Base-by-base conservation (phyloP, 75 land plant genomes). In the Selaginella tamariscina region DNA sequence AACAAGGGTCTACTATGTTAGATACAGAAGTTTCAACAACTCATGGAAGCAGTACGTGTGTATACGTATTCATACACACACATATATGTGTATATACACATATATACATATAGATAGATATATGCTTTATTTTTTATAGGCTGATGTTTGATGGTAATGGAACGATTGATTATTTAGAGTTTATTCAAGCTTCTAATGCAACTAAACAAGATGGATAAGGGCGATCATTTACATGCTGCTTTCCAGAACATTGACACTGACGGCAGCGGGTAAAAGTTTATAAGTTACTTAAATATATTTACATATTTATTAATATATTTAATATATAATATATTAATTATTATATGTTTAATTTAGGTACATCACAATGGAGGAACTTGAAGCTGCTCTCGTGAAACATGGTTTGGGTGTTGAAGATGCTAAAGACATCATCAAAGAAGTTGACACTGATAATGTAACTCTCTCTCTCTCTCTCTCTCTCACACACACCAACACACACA, bases 381-480 rank as follows among this genome's bases (percentile, higher is more conserved):
- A 81, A 72, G 78, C 80, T 24, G 95, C 92, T 55, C 65, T 89
- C 29, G 80, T 73, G 72, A 78, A 85, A 77, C 79, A 84, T 73
- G 82, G 85, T 33, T 80, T 91, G 85, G 97, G 89, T 29, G 97
- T 88, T 74, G 78, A 77, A 57, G 78, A 81, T 26, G 82, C 88
- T 22, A 75, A 86, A 32, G 92, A 89, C 31, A 89, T 89, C 44
- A 84, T 89, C 65, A 79, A 77, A 28, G 94, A 89, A 73, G 94
- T 87, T 26, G 94, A 89, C 71, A 84, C 85, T 5, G 91, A 89
- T 54, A 30, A 81, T 71, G 94, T 87, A 81, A 88, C 11, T 39
- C 15, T 39, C 11, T 39, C 11, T 5, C 5, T 39, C 49, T 39
- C 49, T 5, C 15, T 39, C n/a, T n/a, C n/a, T n/a, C n/a, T n/a